Base-by-base conservation (phyloP, 768 basidiomycete species). In the Boletus vinaceobasis region DNA sequence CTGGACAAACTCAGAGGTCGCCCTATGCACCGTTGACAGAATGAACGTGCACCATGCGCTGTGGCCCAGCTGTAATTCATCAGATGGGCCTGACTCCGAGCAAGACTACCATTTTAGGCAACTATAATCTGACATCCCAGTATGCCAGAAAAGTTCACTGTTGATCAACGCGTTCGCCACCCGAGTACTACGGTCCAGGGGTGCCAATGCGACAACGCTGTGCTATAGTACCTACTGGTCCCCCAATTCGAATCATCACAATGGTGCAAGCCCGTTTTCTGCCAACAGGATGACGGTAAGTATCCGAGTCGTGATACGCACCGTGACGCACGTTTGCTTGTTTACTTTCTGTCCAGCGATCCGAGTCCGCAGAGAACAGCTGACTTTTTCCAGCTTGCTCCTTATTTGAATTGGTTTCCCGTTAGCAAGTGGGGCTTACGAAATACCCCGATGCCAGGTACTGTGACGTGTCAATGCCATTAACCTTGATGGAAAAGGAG, bases 401-500 rank as follows among this genome's bases (percentile, higher is more conserved):
- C 39, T 33, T 53, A 32, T 46, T 13, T 26, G 11, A 17, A 29
- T 29, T 9, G 8, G 23, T 6, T 37, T 38, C 54, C 26, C n/a
- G 29, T 11, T 17, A n/a, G 21, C n/a, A 11, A 17, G 35, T 49
- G 36, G 15, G 31, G 43, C 49, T 29, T 50, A 37, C 51, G 36
- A 14, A 33, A 21, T 11, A 11, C 26, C 31, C 26, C 26, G 42
- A 50, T 33, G 11, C 29, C 33, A 47, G 27, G 45, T 21, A 4
- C 35, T 13, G 35, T 43, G 60, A 63, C 61, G 50, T 63, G 60
- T 57, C 60, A 60, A 17, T n/a, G n/a, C n/a, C n/a, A 17, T 17
- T 48, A 37, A 21, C 43, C 26, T 32, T 27, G 54, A 42, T 26
- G 27, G 19, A 13, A 29, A 32, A 11, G 36, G 40, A 26, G n/a